Base-by-base conservation (phyloP, 2,329 filamentous ascomycete species). In the Cryoendolithus antarcticus region DNA sequence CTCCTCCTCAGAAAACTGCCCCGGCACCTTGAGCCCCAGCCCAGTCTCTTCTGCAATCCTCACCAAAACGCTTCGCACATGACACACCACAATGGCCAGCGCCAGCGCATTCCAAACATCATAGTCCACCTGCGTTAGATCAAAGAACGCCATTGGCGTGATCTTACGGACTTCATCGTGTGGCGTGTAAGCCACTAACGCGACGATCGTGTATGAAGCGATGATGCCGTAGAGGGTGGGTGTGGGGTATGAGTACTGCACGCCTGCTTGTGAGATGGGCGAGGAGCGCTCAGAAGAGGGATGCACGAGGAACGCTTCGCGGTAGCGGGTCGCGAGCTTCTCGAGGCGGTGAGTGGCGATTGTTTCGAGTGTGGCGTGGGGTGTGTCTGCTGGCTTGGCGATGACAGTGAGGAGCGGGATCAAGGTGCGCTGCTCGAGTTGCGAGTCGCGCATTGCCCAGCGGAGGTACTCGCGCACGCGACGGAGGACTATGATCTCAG, bases 71-170 rank as follows among this genome's bases (percentile, higher is more conserved):
- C 70, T 67, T 4, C 72, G 63, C 38, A 68, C 65, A 50, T 73
- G 67, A 44, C 72, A 63, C 8, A 73, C 60, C 4, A 72, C 58
- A 41, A 77, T 72, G 0, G 73, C 70, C 36, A 77, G 47, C 0
- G 72, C 71, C 3, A 77, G 58, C 4, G 68, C 64, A 49, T 75
- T 75, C 74, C 74, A 79, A 2, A 77, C 72, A 50, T 77, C 74
- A 43, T 71, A 69, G 1, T 65, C 65, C 6, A 56, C 52, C 32
- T 72, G 63, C 3, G 62, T 62, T 40, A 75, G 66, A 49, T 77
- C 68, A 46, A 75, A 71, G 38, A 67, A 64, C 4, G 64, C 67
- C 36, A 77, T 64, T 9, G 50, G 27, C 44, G 48, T 15, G 35
- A 50, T 41, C 39, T 46, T 46, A n/a, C 34, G 36, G 3, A 32